Percentiles rank a stretch among this genome's conserved stretches.
Evolutionary conservation across 257 asterid species (phyloP).

Genomic region (Solanum pennellii): DNA sequence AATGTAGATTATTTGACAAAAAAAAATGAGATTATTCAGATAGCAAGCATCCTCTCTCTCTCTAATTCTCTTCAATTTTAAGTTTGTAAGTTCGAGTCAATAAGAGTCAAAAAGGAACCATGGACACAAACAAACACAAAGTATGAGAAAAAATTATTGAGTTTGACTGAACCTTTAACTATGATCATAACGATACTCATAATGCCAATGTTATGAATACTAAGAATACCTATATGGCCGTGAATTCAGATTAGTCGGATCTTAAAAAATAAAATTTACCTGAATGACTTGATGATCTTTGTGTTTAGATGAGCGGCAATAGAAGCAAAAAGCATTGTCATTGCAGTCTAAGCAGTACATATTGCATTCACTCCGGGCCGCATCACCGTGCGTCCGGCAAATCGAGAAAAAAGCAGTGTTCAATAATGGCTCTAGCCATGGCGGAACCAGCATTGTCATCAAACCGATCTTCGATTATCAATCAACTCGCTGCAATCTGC

Average conservation of each 20-base stretch:
- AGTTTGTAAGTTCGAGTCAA: not conserved
- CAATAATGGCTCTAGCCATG: constrained; percentile 75
- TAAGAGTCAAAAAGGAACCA: not conserved
- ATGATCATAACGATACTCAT: not conserved
- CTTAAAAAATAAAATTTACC: constrained; percentile 14
- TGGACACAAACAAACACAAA: too few species aligned
- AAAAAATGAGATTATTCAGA: not conserved
- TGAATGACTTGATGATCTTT: constrained; percentile 89
- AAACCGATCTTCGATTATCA: not conserved
- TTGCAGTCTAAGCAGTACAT: constrained; percentile 86
- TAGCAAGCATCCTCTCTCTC: too few species aligned
- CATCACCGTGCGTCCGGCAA: constrained; percentile 74
- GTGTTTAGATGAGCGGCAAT: constrained; percentile 81
- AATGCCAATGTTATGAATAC: not conserved
- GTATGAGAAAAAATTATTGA: not conserved
- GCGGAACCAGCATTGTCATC: constrained; percentile 54
- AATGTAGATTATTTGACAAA: not conserved
- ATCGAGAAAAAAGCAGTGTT: constrained; percentile 49
- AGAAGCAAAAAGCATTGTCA: constrained; percentile 60
- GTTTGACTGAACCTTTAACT: not conserved
- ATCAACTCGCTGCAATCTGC: not conserved
- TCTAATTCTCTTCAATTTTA: not conserved
- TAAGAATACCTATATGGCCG: not conserved
- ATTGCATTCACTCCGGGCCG: constrained; percentile 79
- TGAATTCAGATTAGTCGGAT: not conserved